These are phyloP conservation scores for Penicillium goetzii DNA, from an alignment of 495 filamentous ascomycete genomes.

Conservation along the genomic window DNA sequence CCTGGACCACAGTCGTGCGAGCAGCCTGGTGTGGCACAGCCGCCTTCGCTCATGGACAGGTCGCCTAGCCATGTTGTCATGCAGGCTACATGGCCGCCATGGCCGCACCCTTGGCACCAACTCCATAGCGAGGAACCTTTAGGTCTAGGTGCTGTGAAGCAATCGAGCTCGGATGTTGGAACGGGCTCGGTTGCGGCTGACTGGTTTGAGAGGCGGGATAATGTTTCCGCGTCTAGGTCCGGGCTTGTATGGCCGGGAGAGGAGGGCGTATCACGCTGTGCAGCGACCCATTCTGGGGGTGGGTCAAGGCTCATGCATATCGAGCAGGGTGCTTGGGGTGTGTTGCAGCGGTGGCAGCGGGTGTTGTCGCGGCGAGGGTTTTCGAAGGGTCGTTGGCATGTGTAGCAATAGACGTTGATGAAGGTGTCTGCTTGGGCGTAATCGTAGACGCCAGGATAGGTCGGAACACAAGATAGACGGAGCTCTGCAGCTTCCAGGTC, in stretches of 20 bases:
- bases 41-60: constrained; percentile 62
- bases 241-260: constrained; percentile 12
- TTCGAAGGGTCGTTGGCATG: constrained; percentile 51
- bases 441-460: constrained; percentile 64
- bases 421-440: constrained; percentile 55
- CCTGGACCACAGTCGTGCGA: constrained; percentile 73
- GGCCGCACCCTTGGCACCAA: constrained; percentile 74
- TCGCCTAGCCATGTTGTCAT: constrained; percentile 67
- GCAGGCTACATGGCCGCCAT: constrained; percentile 74
- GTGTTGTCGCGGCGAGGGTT: constrained; percentile 47
- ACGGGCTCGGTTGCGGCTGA: constrained; percentile 40
- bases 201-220: constrained; percentile 33
- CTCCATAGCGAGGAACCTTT: constrained; percentile 58
- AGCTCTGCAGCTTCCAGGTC: constrained; percentile 70
- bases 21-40: constrained; percentile 73
- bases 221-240: constrained; percentile 26
- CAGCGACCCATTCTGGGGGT: constrained; percentile 53
- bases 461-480: constrained; percentile 64
- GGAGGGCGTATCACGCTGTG: constrained; percentile 23
- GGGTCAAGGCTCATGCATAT: constrained; percentile 53
- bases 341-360: constrained; percentile 49
- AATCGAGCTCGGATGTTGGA: constrained; percentile 23
- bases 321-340: constrained; percentile 48
- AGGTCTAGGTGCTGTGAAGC: constrained; percentile 31
- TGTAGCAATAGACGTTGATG: constrained; percentile 53